Percentiles rank a stretch among this genome's conserved stretches.
Conservation (phyloP, 2,329 filamentous ascomycete genomes). For the Pestalotiopsis fici region DNA sequence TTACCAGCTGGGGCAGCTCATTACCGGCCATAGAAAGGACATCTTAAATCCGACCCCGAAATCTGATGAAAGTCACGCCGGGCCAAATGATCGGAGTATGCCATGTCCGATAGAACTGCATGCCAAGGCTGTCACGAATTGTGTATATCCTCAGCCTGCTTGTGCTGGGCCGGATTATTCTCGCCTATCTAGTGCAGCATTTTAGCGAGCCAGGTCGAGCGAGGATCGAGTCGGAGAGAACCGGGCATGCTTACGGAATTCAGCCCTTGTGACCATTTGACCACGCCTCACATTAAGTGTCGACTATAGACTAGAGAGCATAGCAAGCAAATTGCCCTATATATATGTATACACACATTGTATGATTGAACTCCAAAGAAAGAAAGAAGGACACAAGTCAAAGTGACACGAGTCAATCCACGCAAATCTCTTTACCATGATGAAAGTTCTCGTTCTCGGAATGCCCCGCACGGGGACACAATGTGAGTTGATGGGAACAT, state of each 20-base stretch:
- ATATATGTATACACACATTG: not conserved
- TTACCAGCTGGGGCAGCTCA: too few relatives aligned
- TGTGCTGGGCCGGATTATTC: constrained; percentile 6
- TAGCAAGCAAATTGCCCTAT: not conserved
- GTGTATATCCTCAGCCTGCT: not conserved
- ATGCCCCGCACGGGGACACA: constrained; percentile 33
- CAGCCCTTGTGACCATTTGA: not conserved
- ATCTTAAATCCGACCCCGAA: too few relatives aligned
- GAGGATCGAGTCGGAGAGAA: not conserved
- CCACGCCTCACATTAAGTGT: not conserved
- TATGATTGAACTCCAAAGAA: too few relatives aligned
- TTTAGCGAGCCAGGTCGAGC: not conserved
- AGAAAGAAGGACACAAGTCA: not conserved
- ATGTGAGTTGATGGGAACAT: constrained; percentile 19
- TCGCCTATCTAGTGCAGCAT: not conserved
- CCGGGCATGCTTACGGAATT: not conserved
- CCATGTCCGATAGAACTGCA: too few relatives aligned
- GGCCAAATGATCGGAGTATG: too few relatives aligned
- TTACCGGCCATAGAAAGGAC: too few relatives aligned
- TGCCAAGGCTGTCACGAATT: too few relatives aligned
- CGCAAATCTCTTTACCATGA: too few relatives aligned
- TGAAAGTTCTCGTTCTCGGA: constrained; percentile 35
- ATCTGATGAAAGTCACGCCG: too few relatives aligned
- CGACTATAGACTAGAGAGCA: not conserved
- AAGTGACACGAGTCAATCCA: too few relatives aligned